Conservation (phyloP, 345 rosid genomes). For the Anacardium occidentale region DNA sequence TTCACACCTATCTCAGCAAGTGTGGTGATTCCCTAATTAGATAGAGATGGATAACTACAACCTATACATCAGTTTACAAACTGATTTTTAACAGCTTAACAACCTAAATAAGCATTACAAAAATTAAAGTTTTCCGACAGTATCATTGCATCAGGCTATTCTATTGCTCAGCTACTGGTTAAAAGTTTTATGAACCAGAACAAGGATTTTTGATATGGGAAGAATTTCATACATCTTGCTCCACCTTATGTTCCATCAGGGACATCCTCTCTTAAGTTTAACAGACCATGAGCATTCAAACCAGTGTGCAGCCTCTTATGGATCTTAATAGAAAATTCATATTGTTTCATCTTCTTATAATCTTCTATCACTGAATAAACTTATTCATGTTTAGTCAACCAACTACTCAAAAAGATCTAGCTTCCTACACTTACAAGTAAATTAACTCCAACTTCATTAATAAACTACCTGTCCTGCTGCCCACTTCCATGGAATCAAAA, state of each 20-base stretch:
- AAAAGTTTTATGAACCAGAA: neutral
- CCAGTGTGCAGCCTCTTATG: neutral
- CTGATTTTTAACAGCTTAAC: neutral
- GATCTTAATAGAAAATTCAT: neutral
- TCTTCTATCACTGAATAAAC: neutral
- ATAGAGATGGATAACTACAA: neutral
- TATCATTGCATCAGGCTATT: neutral
- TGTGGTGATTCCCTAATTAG: neutral
- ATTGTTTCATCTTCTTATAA: neutral
- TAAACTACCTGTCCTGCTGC: neutral
- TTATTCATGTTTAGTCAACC: neutral
- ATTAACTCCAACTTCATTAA: neutral
- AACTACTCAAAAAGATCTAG: neutral
- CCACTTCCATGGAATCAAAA: neutral
- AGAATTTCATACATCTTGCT: neutral
- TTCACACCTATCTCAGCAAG: neutral
- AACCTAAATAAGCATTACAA: neutral
- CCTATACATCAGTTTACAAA: neutral
- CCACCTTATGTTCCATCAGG: neutral
- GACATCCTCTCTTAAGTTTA: neutral
- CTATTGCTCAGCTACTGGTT: neutral
- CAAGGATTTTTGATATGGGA: neutral
- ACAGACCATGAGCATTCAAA: slow-evolving; percentile 5
- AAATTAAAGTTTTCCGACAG: neutral
- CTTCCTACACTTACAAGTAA: neutral